phyloP scores from a whole-genome alignment of 164 flowering plant genomes.

The Dillenia suffruticosa region DNA sequence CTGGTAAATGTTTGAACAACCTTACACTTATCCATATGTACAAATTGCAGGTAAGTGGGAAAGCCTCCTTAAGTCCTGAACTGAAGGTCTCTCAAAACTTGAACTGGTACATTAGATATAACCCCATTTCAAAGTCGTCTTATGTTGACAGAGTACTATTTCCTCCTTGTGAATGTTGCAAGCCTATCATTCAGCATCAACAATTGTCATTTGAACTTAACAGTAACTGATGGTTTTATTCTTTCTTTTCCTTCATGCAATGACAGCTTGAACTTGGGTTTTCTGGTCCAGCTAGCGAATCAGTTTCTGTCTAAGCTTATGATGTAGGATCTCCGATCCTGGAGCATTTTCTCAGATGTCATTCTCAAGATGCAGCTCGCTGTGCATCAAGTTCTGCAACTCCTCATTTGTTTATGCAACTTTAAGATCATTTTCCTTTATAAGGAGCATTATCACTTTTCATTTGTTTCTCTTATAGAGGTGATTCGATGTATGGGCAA shows the following conservation, averaged over 20 bases:
- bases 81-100: slow-evolving; percentile 15
- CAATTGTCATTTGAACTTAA: background rate
- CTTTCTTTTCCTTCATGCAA: background rate
- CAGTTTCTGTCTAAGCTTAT: slow-evolving; percentile 58
- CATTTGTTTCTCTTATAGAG: too few species aligned
- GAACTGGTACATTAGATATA: slow-evolving; percentile 12
- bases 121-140: background rate
- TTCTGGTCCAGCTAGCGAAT: slow-evolving; percentile 42
- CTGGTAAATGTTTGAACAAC: background rate
- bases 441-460: too few species aligned
- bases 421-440: too few species aligned
- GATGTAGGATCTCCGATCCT: too few species aligned
- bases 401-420: too few species aligned
- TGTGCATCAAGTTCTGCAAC: too few species aligned
- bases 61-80: slow-evolving; percentile 15
- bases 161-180: too few species aligned
- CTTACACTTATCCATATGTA: background rate
- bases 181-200: too few species aligned
- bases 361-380: too few species aligned
- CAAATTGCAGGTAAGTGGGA: slow-evolving; percentile 14
- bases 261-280: slow-evolving; percentile 42
- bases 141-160: background rate
- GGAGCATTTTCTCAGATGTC: too few species aligned
- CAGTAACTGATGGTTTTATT: background rate
- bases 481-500: too few species aligned